Evolutionary conservation across 1,284 basidiomycete genomes (phyloP), one percentile per base, ranked within the genome.

Genomic region (Ceraceosorus bombacis): DNA sequence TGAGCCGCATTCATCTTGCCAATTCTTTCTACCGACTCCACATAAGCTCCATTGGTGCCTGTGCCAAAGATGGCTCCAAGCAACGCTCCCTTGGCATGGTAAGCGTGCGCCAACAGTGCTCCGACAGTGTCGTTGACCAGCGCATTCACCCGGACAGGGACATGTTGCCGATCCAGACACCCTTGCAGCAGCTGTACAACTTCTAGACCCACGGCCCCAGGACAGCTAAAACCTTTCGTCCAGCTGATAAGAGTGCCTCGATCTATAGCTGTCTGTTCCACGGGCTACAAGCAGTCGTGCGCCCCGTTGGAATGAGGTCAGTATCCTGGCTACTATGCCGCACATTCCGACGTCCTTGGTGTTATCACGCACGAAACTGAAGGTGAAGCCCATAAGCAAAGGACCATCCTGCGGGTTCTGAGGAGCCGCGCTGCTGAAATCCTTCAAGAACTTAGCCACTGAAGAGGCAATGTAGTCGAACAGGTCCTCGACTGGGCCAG

Each of bases 51-150:
- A 77, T 98, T 98, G 6, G 95, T 98, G 8, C 94, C 95, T 0
- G 95, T 98, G 37, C 94, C 94, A 74, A 97, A 97, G 74, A 97
- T 98, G 65, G 86, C 66, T 65, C 90, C 94, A 41, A 93, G 83
- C 36, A 92, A 81, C 6, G 65, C 62, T 65, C 90, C 93, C 10
- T 88, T 88, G 17, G 85, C 84, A 54, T 88, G 88, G 77, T 98
- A 98, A 37, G 91, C 89, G 58, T 90, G 85, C 7, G 93, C 94
- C 48, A 98, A 82, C 43, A 96, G 83, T 1, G 94, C 89, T 41
- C 94, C 94, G 48, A 96, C 93, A 17, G 94, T 77, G 54, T 97
- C 94, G 76, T 98, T 98, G 46, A 98, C 93, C 36, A 98, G 84
- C 0, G 94, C 94, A 50, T 90, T 87, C 79, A 90, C 93, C 76